phyloP scores from a whole-genome alignment of 2,329 filamentous ascomycete genomes.

The Ceratocystis diversiconidia region DNA sequence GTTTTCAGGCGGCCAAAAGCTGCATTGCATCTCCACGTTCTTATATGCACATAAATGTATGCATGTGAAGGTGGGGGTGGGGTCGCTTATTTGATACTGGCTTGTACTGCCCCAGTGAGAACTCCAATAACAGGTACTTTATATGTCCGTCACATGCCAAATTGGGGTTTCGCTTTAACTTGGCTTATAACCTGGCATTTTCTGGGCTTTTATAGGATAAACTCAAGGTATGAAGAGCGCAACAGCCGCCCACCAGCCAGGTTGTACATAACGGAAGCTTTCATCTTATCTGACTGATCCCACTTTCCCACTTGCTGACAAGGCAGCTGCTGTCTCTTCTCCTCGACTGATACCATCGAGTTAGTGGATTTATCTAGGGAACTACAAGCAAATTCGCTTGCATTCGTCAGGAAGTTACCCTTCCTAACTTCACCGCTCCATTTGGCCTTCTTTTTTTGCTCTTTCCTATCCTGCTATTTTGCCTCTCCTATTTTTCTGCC shows the following conservation, averaged over 20 bases:
- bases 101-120: not conserved
- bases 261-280: too few species aligned
- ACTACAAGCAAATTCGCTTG: too few species aligned
- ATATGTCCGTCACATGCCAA: not conserved
- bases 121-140: not conserved
- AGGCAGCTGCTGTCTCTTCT: too few species aligned
- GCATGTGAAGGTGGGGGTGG: not conserved
- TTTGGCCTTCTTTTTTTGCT: not conserved
- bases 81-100: too few species aligned
- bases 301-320: too few species aligned
- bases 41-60: not conserved
- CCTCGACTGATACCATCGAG: too few species aligned
- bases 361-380: too few species aligned
- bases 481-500: constrained; percentile 3
- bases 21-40: not conserved
- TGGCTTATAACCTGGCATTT: not conserved
- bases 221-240: too few species aligned
- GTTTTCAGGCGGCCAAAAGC: not conserved
- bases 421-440: not conserved
- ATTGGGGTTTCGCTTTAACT: not conserved
- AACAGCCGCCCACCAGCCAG: too few species aligned
- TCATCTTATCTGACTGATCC: too few species aligned
- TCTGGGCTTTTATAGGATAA: too few species aligned
- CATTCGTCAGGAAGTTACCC: too few species aligned
- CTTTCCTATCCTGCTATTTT: not conserved